Percentiles rank a stretch among this genome's conserved stretches.
Evolutionary conservation across 176 grass and related monocot species (phyloP).

Genomic region (Triticum timopheevii): DNA sequence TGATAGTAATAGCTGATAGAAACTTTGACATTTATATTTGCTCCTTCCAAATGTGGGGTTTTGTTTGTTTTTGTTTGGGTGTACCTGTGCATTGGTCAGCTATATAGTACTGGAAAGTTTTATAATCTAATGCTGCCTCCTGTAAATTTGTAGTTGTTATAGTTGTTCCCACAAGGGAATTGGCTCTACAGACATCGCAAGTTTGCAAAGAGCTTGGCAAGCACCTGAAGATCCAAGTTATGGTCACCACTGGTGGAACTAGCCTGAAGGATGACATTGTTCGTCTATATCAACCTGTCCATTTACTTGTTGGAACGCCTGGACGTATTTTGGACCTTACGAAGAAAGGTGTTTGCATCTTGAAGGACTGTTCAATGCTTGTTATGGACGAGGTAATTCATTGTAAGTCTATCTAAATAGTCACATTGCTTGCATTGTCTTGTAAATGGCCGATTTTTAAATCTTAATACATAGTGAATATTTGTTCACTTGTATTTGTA

Average conservation of each 20-base stretch:
- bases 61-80: not conserved
- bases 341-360: slow-evolving; percentile 87
- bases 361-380: slow-evolving; percentile 88
- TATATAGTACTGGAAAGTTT: slow-evolving; percentile 9
- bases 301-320: slow-evolving; percentile 92
- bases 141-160: slow-evolving; percentile 72
- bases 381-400: slow-evolving; percentile 90
- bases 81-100: not conserved
- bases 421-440: not conserved
- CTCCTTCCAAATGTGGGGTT: not conserved
- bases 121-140: not conserved
- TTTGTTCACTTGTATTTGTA: slow-evolving; percentile 15
- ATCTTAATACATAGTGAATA: not conserved
- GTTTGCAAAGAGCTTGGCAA: slow-evolving; percentile 98
- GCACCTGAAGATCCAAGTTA: slow-evolving; percentile 87
- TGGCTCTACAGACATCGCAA: slow-evolving; percentile 96
- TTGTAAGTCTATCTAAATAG: slow-evolving; percentile 10
- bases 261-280: slow-evolving; percentile 94
- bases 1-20: not conserved
- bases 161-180: slow-evolving; percentile 95
- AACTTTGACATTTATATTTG: slow-evolving; percentile 5
- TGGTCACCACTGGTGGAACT: slow-evolving; percentile 98
- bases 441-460: not conserved
- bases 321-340: slow-evolving; percentile 90
- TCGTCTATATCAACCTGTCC: slow-evolving; percentile 83